These are phyloP conservation scores for Capsella bursapastoris DNA, from an alignment of 345 rosid genomes.

Conservation along the genomic window DNA sequence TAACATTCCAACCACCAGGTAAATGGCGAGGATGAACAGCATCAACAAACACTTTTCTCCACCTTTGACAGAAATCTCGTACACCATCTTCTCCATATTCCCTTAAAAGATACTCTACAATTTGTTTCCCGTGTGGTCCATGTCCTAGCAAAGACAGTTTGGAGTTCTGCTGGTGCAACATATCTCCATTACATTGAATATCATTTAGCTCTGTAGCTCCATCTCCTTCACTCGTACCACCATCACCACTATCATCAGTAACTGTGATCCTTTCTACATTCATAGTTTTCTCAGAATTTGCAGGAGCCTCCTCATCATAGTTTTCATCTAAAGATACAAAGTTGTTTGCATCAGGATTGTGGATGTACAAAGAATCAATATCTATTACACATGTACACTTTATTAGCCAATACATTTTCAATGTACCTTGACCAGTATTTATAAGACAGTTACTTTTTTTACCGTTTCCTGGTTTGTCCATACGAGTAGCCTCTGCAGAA, in stretches of 20 bases:
- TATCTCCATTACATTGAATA: constrained; percentile 43
- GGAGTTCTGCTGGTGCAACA: constrained; percentile 52
- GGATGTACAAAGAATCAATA: constrained; percentile 17
- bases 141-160: constrained; percentile 87
- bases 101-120: constrained; percentile 67
- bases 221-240: constrained; percentile 42
- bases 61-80: constrained; percentile 76
- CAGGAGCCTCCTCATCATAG: constrained; percentile 27
- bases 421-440: constrained; percentile 15
- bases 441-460: constrained; percentile 29
- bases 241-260: constrained; percentile 38
- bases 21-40: constrained; percentile 77
- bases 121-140: constrained; percentile 95
- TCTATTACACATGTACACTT: constrained; percentile 40
- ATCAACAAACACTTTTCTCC: constrained; percentile 95
- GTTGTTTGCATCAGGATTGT: constrained; percentile 31
- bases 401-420: constrained; percentile 17
- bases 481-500: constrained; percentile 29
- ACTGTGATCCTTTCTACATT: constrained; percentile 39
- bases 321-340: constrained; percentile 28
- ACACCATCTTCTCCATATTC: constrained; percentile 81
- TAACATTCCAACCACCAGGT: constrained; percentile 90
- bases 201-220: constrained; percentile 39
- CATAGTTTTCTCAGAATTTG: constrained; percentile 26
- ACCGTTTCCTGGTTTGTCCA: constrained; percentile 45